Evolutionary conservation across 2,329 filamentous ascomycete genomes (phyloP).

Genomic region (Talaromyces sp.): DNA sequence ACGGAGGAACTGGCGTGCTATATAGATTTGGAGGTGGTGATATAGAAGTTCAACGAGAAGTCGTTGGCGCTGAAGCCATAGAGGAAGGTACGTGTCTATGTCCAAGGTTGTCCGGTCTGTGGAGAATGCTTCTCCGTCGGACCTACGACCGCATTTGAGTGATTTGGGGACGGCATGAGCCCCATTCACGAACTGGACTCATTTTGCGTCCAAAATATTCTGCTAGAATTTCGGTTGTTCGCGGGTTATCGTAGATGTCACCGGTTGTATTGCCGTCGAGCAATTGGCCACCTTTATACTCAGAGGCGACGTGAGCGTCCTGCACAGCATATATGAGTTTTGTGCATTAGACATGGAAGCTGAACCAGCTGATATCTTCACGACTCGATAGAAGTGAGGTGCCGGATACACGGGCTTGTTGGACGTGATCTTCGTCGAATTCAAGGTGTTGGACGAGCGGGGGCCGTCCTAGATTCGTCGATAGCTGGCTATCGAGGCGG

Average conservation of each 20-base stretch:
- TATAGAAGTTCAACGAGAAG: conserved; percentile 40
- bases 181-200: conserved; percentile 29
- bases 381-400: conserved; percentile 32
- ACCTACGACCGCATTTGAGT: conserved; percentile 35
- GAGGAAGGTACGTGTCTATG: conserved; percentile 33
- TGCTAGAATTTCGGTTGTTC: conserved; percentile 13
- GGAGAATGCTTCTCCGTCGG: conserved; percentile 33
- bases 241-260: not conserved
- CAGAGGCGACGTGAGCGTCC: conserved; percentile 36
- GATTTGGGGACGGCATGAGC: conserved; percentile 33
- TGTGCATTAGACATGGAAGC: conserved; percentile 34
- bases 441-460: conserved; percentile 34
- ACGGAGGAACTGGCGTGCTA: conserved; percentile 39
- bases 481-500: conserved; percentile 47
- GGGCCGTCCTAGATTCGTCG: conserved; percentile 49
- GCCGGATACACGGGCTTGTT: not conserved
- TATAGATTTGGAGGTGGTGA: conserved; percentile 35
- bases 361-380: conserved; percentile 41
- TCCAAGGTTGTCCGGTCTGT: conserved; percentile 33
- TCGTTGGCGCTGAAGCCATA: conserved; percentile 41
- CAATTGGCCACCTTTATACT: not conserved
- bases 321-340: conserved; percentile 35
- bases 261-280: not conserved
- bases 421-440: conserved; percentile 26
- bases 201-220: conserved; percentile 29